Percentiles rank a stretch among this genome's conserved stretches.
Conservation (phyloP, 768 basidiomycete genomes). For the Leccinum boreale region DNA sequence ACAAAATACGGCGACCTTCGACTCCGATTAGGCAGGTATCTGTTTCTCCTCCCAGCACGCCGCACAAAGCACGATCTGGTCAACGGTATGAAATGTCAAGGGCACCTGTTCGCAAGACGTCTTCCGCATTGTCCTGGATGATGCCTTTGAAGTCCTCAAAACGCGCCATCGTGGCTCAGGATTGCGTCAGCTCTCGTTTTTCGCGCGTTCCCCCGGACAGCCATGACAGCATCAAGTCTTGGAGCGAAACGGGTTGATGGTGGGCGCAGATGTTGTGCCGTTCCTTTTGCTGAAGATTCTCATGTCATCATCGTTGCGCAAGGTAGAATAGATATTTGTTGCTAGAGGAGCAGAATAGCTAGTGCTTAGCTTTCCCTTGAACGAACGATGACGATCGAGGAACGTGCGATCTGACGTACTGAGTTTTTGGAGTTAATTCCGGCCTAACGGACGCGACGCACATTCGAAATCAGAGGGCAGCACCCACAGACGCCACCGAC, state of each 20-base stretch:
- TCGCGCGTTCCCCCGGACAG: conserved; percentile 12
- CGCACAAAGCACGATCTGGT: conserved; percentile 24
- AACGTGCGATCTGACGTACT: background rate
- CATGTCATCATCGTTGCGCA: background rate
- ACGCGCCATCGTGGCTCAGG: background rate
- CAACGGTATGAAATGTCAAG: conserved; percentile 6
- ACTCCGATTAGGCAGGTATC: conserved; percentile 22
- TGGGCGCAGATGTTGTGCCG: background rate
- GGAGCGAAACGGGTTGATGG: conserved; percentile 21
- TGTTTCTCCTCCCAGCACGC: conserved; percentile 21
- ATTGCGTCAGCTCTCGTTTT: conserved; percentile 6
- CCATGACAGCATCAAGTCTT: conserved; percentile 38
- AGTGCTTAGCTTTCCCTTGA: background rate
- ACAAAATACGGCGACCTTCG: conserved; percentile 1
- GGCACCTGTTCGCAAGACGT: conserved; percentile 15
- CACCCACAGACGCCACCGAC: conserved; percentile 42
- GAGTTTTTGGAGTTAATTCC: background rate
- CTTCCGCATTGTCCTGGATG: conserved; percentile 31
- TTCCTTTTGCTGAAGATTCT: conserved; percentile 6
- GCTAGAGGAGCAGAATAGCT: background rate
- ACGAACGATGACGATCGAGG: background rate
- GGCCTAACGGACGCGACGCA: background rate
- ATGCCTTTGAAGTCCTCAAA: conserved; percentile 14
- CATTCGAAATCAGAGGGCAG: conserved; percentile 52
- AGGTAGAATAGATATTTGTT: background rate